phyloP scores from a whole-genome alignment of 2,329 filamentous ascomycete species.

The Phialocephala subalpina region DNA sequence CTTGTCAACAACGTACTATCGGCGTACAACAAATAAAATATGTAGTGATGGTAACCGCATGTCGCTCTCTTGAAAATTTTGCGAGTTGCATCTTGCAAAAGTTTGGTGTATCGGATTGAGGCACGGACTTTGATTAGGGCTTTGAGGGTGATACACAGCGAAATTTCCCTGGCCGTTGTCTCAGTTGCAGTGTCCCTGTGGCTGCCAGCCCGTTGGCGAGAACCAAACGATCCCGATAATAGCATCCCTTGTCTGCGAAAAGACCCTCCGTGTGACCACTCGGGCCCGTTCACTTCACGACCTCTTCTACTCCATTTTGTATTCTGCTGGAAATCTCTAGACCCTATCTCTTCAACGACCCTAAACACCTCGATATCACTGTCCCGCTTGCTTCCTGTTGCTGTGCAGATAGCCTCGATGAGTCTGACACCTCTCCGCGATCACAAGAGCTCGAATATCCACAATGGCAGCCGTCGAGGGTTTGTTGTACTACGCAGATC shows the following conservation, averaged over 20 bases:
- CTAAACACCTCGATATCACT: conserved; percentile 14
- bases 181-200: conserved; percentile 27
- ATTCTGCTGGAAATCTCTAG: conserved; percentile 20
- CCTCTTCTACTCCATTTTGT: conserved; percentile 12
- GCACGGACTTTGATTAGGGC: conserved; percentile 35
- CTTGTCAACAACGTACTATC: conserved; percentile 3
- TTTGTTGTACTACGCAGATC: conserved; percentile 49
- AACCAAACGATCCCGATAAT: conserved; percentile 31
- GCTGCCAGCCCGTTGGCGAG: conserved; percentile 28
- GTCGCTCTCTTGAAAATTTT: conserved; percentile 12
- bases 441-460: conserved; percentile 43
- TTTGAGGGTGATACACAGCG: conserved; percentile 31
- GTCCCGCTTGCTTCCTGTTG: conserved; percentile 17
- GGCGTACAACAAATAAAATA: conserved; percentile 3
- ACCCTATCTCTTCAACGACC: conserved; percentile 15
- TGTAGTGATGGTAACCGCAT: neutral
- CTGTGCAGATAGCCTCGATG: conserved; percentile 44
- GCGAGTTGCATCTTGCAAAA: conserved; percentile 7
- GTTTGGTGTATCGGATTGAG: conserved; percentile 32
- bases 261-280: conserved; percentile 36
- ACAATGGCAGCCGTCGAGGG: conserved; percentile 55
- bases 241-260: conserved; percentile 20
- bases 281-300: conserved; percentile 15
- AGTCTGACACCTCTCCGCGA: conserved; percentile 42
- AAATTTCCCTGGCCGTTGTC: conserved; percentile 30